Percentiles rank a stretch among this genome's conserved stretches.
Evolutionary conservation across 2,329 filamentous ascomycete genomes (phyloP).

Genomic region (Curvularia eragrostidis): DNA sequence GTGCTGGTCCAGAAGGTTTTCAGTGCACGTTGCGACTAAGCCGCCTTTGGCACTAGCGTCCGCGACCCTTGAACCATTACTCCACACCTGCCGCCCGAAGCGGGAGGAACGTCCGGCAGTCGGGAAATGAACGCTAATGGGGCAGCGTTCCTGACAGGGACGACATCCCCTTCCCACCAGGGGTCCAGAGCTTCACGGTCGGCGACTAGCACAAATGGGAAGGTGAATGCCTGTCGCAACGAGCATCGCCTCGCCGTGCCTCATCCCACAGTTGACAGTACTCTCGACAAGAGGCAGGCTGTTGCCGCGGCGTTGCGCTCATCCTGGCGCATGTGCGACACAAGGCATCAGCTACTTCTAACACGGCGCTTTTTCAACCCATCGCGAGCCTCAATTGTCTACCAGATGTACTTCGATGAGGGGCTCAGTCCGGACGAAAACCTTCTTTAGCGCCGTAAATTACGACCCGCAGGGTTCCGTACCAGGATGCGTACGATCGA

Average conservation of each 20-base stretch:
- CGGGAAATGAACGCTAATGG: conserved; percentile 9
- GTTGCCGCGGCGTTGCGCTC: background rate
- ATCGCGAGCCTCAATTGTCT: background rate
- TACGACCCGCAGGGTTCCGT: conserved; percentile 7
- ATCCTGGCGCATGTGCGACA: too few species aligned
- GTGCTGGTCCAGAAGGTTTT: conserved; percentile 5
- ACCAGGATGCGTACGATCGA: conserved; percentile 9
- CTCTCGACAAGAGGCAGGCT: background rate
- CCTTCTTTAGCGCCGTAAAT: conserved; percentile 8
- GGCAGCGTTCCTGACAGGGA: conserved; percentile 10
- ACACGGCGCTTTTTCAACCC: too few species aligned
- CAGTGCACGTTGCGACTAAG: conserved; percentile 12
- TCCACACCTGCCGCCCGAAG: conserved; percentile 14
- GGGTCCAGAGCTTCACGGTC: background rate
- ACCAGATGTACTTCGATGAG: background rate
- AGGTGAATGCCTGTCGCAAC: conserved; percentile 5
- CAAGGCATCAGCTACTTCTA: background rate
- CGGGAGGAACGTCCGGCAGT: conserved; percentile 16
- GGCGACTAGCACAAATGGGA: conserved; percentile 10
- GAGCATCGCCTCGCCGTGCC: background rate
- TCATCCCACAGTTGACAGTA: background rate
- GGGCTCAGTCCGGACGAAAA: background rate
- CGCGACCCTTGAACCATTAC: conserved; percentile 14
- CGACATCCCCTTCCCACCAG: too few species aligned
- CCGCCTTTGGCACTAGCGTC: conserved; percentile 1